Base-by-base conservation (phyloP, 257 asterid genomes). In the Solanum pennellii region DNA sequence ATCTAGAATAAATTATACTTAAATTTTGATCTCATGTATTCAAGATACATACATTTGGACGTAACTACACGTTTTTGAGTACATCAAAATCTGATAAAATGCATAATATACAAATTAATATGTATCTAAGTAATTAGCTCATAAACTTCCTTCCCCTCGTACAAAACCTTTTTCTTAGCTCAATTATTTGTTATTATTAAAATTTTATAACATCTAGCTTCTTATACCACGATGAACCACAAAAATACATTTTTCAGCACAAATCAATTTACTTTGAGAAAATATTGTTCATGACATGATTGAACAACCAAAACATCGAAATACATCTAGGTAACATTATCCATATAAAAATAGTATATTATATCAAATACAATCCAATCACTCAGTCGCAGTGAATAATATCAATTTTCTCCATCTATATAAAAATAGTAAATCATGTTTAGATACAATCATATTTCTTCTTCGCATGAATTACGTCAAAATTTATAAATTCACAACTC, bases 41-140 rank as follows among this genome's bases (percentile, higher is more conserved):
- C 0, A 1, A 6, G 10, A 52, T 18, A 0, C 2, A 56, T 7
- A 7, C 20, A 7, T 56, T 3, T 56, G 9, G n/a, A 56, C 0
- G 1, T 52, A 52, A 52, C 9, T 16, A 1, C 0, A 52, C 0
- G 4, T 18, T 18, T 56, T 56, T 7, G 0, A 2, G 20, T 1
- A 7, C 65, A 18, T 4, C 65, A 18, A 52, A 52, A 16, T 52
- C 1, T 52, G 4, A 0, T 52, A 52, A 52, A 5, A 52, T 52
- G 3, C 4, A 7, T 52, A 52, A 56, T 7, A 18, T 56, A n/a
- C 65, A 56, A 56, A 56, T 1, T 18, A 20, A 3, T 56, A 3
- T 20, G 12, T 56, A 56, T 20, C 2, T 7, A 56, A 56, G 25
- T 7, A 56, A 56, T 56, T 56, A 20, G 0, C 65, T 20, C 25